These are phyloP conservation scores for Earliella scabrosa DNA, from an alignment of 1,284 basidiomycete genomes.

Conservation along the genomic window DNA sequence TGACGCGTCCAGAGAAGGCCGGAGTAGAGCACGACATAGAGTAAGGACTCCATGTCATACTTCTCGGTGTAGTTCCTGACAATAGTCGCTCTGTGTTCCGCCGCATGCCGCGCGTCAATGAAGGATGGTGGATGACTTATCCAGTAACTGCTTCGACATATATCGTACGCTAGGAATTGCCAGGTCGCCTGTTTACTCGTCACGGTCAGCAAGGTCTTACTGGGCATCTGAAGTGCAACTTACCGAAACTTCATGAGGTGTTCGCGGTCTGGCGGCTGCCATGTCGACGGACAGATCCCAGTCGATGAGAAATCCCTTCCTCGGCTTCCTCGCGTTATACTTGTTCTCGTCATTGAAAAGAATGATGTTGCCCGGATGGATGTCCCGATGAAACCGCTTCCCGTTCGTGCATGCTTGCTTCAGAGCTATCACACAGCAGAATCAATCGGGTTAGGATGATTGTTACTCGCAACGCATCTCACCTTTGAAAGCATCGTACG, in stretches of 20 bases:
- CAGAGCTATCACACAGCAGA: neutral
- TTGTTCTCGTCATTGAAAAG: neutral
- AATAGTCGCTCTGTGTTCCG: too few species aligned
- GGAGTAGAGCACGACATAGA: conserved; percentile 8
- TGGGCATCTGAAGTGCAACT: neutral
- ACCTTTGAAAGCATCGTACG: conserved; percentile 5
- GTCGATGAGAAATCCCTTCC: neutral
- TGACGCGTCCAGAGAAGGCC: neutral
- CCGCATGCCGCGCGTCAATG: neutral
- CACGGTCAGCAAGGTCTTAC: neutral
- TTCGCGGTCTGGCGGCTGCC: neutral
- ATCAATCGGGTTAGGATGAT: neutral
- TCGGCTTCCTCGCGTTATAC: neutral
- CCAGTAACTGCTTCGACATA: neutral
- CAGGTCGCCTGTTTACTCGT: neutral
- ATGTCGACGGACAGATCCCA: neutral
- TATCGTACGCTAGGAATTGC: neutral
- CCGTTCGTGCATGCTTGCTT: neutral
- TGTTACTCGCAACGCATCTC: neutral
- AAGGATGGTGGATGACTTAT: neutral
- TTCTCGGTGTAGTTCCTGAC: neutral
- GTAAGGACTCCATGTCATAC: conserved; percentile 12
- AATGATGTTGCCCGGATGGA: neutral
- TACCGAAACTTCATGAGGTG: neutral
- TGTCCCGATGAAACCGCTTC: neutral